Percentiles rank a stretch among this genome's conserved stretches.
Evolutionary conservation across 306 rosid genomes (phyloP).

Genomic region (Vicia villosa): DNA sequence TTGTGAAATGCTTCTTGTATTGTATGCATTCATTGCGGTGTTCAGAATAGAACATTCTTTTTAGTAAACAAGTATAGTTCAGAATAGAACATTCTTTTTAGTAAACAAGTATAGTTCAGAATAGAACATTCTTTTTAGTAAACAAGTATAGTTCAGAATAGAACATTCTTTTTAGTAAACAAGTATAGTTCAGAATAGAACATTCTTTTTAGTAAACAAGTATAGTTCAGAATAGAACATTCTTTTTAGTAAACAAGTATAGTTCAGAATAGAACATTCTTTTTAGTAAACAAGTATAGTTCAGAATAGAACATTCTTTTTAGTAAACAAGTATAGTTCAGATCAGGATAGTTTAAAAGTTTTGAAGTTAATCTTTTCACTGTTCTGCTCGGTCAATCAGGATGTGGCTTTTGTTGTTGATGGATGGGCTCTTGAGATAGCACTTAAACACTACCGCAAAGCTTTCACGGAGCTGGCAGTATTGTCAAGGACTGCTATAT

Average conservation of each 20-base stretch:
- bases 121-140: no score
- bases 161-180: no score
- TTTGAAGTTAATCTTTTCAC: slow-evolving; percentile 25
- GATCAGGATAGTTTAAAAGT: slow-evolving; percentile 14
- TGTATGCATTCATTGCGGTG: slow-evolving; percentile 6
- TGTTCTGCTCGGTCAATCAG: slow-evolving; percentile 44
- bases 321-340: neutral
- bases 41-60: slow-evolving; percentile 22
- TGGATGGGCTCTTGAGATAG: slow-evolving; percentile 99
- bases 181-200: no score
- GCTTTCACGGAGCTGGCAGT: slow-evolving; percentile 95
- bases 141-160: no score
- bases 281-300: no score
- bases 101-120: no score
- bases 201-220: no score
- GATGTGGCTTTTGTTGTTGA: slow-evolving; percentile 95
- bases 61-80: slow-evolving; percentile 10
- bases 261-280: no score
- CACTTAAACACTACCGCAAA: slow-evolving; percentile 79
- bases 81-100: no score
- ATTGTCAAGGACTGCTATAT: slow-evolving; percentile 96
- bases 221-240: no score
- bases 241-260: no score
- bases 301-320: no score
- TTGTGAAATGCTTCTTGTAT: slow-evolving; percentile 25